These are phyloP conservation scores for Gossypium anomalum DNA, from an alignment of 345 rosid genomes.

Conservation along the genomic window DNA sequence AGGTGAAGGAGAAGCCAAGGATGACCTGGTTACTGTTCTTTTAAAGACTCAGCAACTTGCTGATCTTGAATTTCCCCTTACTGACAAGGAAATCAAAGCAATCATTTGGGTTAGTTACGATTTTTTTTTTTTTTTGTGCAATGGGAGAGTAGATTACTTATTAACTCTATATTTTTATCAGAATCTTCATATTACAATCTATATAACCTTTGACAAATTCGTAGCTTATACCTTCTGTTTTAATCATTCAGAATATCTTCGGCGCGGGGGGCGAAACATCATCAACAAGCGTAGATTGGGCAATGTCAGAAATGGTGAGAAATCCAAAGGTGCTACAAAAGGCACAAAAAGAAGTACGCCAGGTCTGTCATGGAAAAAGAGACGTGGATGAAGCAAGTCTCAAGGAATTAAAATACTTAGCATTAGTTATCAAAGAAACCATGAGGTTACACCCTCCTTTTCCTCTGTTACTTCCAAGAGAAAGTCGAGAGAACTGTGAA, in stretches of 20 bases:
- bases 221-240: background rate
- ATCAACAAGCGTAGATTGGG: background rate
- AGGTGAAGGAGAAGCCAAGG: background rate
- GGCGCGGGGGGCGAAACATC: background rate
- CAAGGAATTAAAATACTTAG: background rate
- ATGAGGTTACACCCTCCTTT: background rate
- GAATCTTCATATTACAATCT: no score
- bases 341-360: background rate
- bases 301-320: background rate
- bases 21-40: background rate
- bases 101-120: background rate
- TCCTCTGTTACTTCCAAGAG: background rate
- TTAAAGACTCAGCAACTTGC: background rate
- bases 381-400: background rate
- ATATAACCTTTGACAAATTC: no score
- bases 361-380: background rate
- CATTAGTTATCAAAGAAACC: conserved; percentile 1
- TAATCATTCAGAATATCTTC: background rate
- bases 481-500: background rate
- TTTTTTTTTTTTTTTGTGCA: no score
- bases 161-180: no score
- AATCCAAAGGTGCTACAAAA: background rate
- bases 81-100: background rate
- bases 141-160: no score
- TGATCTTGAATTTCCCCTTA: background rate